Percentiles rank a stretch among this genome's conserved stretches.
Evolutionary conservation across 495 filamentous ascomycete genomes (phyloP).

Genomic region (Xylaria venustula): DNA sequence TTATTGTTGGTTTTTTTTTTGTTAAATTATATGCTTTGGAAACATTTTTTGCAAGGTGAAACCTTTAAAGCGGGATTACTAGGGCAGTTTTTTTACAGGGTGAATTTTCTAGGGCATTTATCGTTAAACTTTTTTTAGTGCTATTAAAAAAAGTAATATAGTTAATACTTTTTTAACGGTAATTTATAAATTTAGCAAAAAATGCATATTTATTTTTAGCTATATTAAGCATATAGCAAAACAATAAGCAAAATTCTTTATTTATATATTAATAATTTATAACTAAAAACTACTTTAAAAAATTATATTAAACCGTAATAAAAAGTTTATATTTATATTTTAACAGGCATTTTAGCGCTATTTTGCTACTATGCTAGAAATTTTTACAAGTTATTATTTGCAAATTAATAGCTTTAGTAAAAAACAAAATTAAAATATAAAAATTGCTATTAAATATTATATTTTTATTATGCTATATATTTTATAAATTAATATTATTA

Average conservation of each 20-base stretch:
- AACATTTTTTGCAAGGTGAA: too few species aligned
- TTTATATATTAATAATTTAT: neutral
- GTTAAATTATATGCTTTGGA: too few species aligned
- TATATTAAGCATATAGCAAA: neutral
- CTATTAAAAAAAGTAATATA: neutral
- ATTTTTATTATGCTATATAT: neutral
- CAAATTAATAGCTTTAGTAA: neutral
- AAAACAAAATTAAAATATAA: slow-evolving; percentile 2
- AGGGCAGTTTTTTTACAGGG: too few species aligned
- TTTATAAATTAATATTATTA: neutral
- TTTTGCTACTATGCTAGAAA: neutral
- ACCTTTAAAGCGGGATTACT: too few species aligned
- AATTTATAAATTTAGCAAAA: slow-evolving; percentile 7
- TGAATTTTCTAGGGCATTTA: too few species aligned
- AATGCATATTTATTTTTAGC: neutral
- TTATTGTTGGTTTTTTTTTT: too few species aligned
- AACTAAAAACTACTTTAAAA: neutral
- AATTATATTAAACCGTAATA: neutral
- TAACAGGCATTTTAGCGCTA: too few species aligned
- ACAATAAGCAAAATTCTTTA: neutral
- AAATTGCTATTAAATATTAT: neutral
- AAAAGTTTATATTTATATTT: neutral
- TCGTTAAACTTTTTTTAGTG: neutral
- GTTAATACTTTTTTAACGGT: neutral
- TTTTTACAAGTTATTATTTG: neutral